phyloP scores from a whole-genome alignment of 441 rosid genomes.

The Sinapis alba region DNA sequence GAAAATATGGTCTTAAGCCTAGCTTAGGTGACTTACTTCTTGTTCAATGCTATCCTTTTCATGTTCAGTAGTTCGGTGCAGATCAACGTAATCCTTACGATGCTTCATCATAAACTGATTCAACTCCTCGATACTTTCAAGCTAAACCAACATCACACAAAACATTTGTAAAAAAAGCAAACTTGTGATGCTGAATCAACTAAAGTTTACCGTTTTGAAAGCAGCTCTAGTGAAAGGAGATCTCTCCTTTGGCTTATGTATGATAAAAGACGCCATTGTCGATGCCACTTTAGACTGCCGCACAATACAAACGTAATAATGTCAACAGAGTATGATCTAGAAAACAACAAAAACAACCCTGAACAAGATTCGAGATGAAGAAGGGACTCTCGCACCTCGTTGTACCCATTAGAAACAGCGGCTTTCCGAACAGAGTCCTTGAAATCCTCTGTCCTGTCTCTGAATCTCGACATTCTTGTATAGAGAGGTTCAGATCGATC shows the following conservation, averaged over 20 bases:
- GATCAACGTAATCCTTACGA: constrained; percentile 84
- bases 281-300: constrained; percentile 80
- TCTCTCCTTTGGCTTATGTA: constrained; percentile 72
- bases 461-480: constrained; percentile 67
- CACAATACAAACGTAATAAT: not conserved
- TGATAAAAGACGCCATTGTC: constrained; percentile 87
- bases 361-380: not conserved
- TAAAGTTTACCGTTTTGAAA: constrained; percentile 62
- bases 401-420: constrained; percentile 68
- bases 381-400: constrained; percentile 53
- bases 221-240: constrained; percentile 80
- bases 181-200: not conserved
- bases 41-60: constrained; percentile 97
- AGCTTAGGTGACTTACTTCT: constrained; percentile 55
- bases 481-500: constrained; percentile 24
- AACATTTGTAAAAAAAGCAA: constrained; percentile 5
- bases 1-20: too few relatives aligned
- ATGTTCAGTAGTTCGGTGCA: constrained; percentile 82
- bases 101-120: constrained; percentile 89
- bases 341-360: not conserved
- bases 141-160: constrained; percentile 43
- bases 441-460: constrained; percentile 92
- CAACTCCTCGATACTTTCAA: constrained; percentile 79
- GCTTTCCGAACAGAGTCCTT: constrained; percentile 77
- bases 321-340: constrained; percentile 8